These are phyloP conservation scores for Russula olivacea DNA, from an alignment of 768 basidiomycete genomes.

Conservation along the genomic window DNA sequence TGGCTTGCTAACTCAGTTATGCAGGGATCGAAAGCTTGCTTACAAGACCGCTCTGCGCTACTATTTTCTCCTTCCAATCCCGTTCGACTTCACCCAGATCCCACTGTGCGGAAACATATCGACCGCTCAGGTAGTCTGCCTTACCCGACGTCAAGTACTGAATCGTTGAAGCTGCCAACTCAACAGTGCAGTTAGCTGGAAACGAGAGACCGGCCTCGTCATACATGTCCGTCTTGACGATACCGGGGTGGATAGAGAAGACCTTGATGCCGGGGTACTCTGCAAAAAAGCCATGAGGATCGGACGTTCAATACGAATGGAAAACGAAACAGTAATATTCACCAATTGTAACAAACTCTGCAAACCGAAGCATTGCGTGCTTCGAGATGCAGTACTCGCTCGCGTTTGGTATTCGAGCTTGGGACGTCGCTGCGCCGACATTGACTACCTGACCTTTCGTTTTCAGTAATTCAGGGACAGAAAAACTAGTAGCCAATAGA, in stretches of 20 bases:
- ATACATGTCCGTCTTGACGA: background rate
- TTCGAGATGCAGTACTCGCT: slow-evolving; percentile 19
- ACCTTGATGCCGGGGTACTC: slow-evolving; percentile 7
- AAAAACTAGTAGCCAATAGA: background rate
- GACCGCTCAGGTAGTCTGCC: slow-evolving; percentile 6
- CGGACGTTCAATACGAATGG: background rate
- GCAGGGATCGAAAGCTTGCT: slow-evolving; percentile 2
- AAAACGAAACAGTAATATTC: background rate
- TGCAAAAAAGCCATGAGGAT: background rate
- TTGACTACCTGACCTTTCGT: slow-evolving; percentile 6
- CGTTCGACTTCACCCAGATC: slow-evolving; percentile 10
- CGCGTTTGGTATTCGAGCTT: background rate
- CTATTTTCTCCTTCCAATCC: slow-evolving; percentile 14
- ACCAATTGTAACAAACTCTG: slow-evolving; percentile 17
- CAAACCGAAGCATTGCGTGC: slow-evolving; percentile 2
- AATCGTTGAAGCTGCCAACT: background rate
- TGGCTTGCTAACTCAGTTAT: background rate
- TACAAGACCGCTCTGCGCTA: background rate
- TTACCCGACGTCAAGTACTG: slow-evolving; percentile 8
- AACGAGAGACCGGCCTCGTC: no score
- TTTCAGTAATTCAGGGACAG: slow-evolving; percentile 11
- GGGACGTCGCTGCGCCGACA: background rate
- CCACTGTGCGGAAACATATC: slow-evolving; percentile 7
- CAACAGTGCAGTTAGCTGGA: background rate
- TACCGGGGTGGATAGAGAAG: background rate